Evolutionary conservation across 352 stramenopile genomes (phyloP), one percentile per base, ranked within the genome.

Genomic region (Phytophthora niederhauseri): DNA sequence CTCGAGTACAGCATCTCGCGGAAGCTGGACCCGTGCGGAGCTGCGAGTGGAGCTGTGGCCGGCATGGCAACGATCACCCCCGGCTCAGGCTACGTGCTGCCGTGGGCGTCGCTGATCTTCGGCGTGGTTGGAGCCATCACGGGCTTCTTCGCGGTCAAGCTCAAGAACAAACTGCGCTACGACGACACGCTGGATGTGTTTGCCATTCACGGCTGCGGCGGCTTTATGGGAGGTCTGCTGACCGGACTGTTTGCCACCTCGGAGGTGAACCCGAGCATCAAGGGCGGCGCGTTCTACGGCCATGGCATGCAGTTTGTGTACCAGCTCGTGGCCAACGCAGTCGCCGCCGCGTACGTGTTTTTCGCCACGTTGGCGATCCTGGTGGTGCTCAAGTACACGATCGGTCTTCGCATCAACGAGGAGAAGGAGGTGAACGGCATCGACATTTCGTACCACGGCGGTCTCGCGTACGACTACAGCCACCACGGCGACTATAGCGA

Each of bases 131-230:
- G 77, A 41, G 82, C 79, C 6, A 54, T 73, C 20, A 70, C 78
- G 5, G 79, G 72, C 36, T 91, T 89, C 57, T 57, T 59, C 17
- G 77, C 76, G 7, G 77, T 90, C n/a, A 70, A 71, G 51, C 38
- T 91, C 48, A 90, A 91, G 66, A 83, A 90, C 70, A 49, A 56
- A n/a, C 58, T 89, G 41, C 78, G 81, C 14, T 90, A 87, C 68
- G 85, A 94, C 54, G 85, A 94, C 60, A 90, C 81, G 17, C 72
- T 94, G 17, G 85, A 94, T 68, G 73, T 76, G 57, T 91, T 92
- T 66, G 84, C 68, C 6, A 83, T 94, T 64, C 84, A 93, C 71
- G 82, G 81, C 34, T 75, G 81, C n/a, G 82, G 64, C 8, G 85
- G 85, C 6, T 83, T 91, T 43, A 64, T 73, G 4, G 85, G 85